These are phyloP conservation scores for Albophoma yamanashiensis DNA, from an alignment of 2,329 filamentous ascomycete genomes.

Conservation along the genomic window DNA sequence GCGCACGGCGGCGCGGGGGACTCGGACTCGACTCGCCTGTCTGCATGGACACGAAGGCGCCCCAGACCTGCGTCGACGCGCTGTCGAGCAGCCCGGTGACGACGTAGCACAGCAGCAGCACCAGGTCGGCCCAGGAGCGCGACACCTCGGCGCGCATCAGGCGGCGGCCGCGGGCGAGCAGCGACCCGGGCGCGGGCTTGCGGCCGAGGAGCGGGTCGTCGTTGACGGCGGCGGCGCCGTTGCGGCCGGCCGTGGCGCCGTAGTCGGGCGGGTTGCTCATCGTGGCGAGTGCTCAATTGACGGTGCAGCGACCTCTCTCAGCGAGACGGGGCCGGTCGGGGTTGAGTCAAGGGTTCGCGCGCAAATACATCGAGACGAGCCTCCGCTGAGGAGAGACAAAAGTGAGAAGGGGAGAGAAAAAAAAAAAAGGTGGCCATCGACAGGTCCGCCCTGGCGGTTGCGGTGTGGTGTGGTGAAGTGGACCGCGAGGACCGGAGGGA, in stretches of 20 bases:
- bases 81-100: constrained; percentile 72
- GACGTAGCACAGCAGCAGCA: constrained; percentile 62
- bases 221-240: not conserved
- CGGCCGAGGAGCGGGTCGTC: constrained; percentile 19
- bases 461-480: not conserved
- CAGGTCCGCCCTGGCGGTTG: not conserved
- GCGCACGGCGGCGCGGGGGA: not conserved
- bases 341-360: not conserved
- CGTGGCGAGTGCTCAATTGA: not conserved
- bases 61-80: constrained; percentile 66
- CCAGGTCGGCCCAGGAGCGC: constrained; percentile 53
- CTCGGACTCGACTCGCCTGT: constrained; percentile 50
- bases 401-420: too few species aligned
- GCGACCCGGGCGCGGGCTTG: constrained; percentile 9
- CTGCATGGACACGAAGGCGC: constrained; percentile 76
- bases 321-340: not conserved
- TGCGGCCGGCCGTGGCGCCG: not conserved
- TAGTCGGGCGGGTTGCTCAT: not conserved
- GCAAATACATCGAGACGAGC: not conserved
- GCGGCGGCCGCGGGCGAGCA: constrained; percentile 16
- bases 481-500: not conserved
- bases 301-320: not conserved
- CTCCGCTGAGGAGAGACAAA: not conserved
- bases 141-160: constrained; percentile 37
- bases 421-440: not conserved